phyloP scores from a whole-genome alignment of 73 alveolate genomes.

The Paramecium sexaurelia region DNA sequence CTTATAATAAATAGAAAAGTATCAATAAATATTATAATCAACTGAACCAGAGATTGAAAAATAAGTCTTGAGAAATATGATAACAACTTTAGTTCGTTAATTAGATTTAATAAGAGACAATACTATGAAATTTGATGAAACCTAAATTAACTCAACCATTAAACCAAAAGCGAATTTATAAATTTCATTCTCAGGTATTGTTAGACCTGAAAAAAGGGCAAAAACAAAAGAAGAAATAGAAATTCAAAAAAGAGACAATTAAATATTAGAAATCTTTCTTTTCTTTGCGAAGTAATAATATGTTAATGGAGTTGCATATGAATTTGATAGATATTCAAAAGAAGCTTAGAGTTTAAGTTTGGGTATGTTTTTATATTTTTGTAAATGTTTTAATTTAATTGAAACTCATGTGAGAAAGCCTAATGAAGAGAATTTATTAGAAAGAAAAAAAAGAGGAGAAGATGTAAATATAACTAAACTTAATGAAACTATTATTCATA shows the following conservation, averaged over 20 bases:
- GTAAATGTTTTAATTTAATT: slow-evolving; percentile 43
- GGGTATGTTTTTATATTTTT: slow-evolving; percentile 52
- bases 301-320: slow-evolving; percentile 45
- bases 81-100: slow-evolving; percentile 25
- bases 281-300: slow-evolving; percentile 24
- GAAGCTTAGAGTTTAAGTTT: slow-evolving; percentile 38
- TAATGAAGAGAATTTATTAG: not conserved
- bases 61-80: slow-evolving; percentile 26
- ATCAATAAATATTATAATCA: not conserved
- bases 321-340: slow-evolving; percentile 46
- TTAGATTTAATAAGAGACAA: slow-evolving; percentile 41
- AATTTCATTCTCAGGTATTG: slow-evolving; percentile 33
- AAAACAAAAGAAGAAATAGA: slow-evolving; percentile 46
- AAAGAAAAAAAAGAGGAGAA: slow-evolving; percentile 43
- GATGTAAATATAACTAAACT: not conserved
- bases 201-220: slow-evolving; percentile 27
- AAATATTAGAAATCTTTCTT: not conserved
- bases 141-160: not conserved
- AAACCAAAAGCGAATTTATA: not conserved
- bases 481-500: not conserved
- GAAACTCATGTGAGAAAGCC: not conserved
- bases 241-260: slow-evolving; percentile 7
- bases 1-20: slow-evolving; percentile 3
- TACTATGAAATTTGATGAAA: not conserved
- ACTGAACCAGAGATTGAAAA: slow-evolving; percentile 31